These are phyloP conservation scores for Coemansia sp. DNA, from an alignment of 192 early-diverging fungal species.

Conservation along the genomic window DNA sequence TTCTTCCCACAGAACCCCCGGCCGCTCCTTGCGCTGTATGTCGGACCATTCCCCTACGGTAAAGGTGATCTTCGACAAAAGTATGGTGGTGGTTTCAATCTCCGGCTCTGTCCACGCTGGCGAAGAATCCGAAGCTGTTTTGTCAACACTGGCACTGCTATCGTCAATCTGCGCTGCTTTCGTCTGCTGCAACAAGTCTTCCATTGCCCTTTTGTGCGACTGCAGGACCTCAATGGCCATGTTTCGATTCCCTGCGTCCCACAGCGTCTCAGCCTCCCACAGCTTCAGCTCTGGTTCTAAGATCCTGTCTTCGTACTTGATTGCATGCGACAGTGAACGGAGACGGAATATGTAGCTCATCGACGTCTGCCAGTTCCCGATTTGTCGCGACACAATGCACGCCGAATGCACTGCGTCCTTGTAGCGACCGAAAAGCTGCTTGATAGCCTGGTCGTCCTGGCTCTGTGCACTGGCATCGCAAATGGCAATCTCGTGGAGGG, in stretches of 20 bases:
- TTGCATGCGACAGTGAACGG: conserved; percentile 9
- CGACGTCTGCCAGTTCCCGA: conserved; percentile 46
- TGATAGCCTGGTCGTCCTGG: neutral
- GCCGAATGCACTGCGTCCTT: conserved; percentile 36
- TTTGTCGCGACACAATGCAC: conserved; percentile 29
- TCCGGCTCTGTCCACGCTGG: conserved; percentile 16
- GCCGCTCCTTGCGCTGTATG: conserved; percentile 41
- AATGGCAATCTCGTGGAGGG: conserved; percentile 44
- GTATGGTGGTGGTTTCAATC: conserved; percentile 34
- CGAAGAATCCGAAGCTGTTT: neutral
- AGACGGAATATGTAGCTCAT: conserved; percentile 50
- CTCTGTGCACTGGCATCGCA: conserved; percentile 8
- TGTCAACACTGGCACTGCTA: neutral
- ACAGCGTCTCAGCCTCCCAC: conserved; percentile 55
- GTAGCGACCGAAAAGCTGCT: conserved; percentile 20
- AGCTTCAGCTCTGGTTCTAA: conserved; percentile 32
- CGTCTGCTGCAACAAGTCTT: conserved; percentile 12
- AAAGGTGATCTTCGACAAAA: conserved; percentile 41
- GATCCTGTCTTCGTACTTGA: neutral
- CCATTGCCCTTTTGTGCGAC: conserved; percentile 34
- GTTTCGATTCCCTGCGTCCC: conserved; percentile 40
- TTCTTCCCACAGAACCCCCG: conserved; percentile 49
- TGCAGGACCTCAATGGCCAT: conserved; percentile 47
- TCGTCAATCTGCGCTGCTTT: neutral
- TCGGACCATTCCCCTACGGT: conserved; percentile 52